phyloP scores from a whole-genome alignment of 352 stramenopile species.

The Phytophthora cryptogea region DNA sequence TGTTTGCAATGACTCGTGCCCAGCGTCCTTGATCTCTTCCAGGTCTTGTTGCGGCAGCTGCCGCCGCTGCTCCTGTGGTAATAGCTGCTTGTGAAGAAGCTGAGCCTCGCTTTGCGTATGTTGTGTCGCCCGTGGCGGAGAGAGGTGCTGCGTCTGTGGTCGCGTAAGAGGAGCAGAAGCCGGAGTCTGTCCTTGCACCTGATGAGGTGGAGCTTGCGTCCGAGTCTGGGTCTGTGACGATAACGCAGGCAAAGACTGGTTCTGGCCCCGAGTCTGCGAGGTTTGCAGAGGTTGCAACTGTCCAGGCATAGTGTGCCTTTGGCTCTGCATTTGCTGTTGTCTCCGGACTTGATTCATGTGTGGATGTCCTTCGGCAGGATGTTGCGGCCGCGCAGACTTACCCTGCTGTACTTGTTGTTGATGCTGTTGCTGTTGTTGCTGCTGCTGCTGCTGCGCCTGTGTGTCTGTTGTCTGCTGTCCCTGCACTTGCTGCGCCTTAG shows the following conservation, averaged over 20 bases:
- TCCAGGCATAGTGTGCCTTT: background rate
- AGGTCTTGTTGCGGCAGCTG: slow-evolving; percentile 9
- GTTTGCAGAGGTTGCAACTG: background rate
- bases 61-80: slow-evolving; percentile 16
- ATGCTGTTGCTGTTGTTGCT: slow-evolving; percentile 3
- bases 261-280: slow-evolving; percentile 5
- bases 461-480: slow-evolving; percentile 6
- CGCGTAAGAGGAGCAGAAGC: slow-evolving; percentile 1
- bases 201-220: slow-evolving; percentile 10
- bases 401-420: background rate
- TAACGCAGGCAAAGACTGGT: slow-evolving; percentile 2
- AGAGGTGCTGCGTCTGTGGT: background rate
- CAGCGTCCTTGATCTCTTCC: slow-evolving; percentile 25
- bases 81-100: background rate
- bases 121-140: background rate
- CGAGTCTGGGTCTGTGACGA: slow-evolving; percentile 6
- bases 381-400: background rate
- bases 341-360: slow-evolving; percentile 49
- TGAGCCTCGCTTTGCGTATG: slow-evolving; percentile 13
- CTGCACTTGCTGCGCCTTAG: slow-evolving; percentile 30
- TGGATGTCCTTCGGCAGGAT: background rate
- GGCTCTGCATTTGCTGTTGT: slow-evolving; percentile 3
- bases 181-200: slow-evolving; percentile 14
- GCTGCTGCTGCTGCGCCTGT: slow-evolving; percentile 1
- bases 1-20: slow-evolving; percentile 7